A percentile compares a stretch with the other conserved stretches of the same genome.
Evolutionary conservation across 75 land plant species (phyloP).

Genomic region (Adiantum capillusveneris): DNA sequence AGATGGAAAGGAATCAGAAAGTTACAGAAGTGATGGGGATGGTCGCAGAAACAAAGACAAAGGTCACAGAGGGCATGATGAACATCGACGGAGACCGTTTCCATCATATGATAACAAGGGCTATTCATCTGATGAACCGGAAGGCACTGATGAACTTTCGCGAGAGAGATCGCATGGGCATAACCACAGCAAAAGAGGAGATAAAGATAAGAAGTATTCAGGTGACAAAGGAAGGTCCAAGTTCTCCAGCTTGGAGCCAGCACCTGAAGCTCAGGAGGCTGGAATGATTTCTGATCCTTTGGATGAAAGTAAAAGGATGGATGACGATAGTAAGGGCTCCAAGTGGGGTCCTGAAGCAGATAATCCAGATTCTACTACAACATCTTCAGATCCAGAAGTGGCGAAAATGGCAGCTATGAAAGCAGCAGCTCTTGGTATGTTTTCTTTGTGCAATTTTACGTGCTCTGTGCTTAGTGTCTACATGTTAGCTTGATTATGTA

Average conservation of each 20-base stretch:
- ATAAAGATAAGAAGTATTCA: background rate
- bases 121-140: too few relatives aligned
- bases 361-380: slow-evolving; percentile 11
- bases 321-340: slow-evolving; percentile 31
- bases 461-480: too few relatives aligned
- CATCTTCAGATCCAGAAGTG: slow-evolving; percentile 16
- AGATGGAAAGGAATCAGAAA: background rate
- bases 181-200: background rate
- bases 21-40: background rate
- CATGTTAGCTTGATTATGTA: too few relatives aligned
- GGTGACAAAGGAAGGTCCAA: background rate
- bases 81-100: too few relatives aligned
- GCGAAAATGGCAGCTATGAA: slow-evolving; percentile 90
- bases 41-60: background rate
- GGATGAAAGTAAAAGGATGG: slow-evolving; percentile 13
- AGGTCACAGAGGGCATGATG: background rate
- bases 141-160: too few relatives aligned
- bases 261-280: background rate
- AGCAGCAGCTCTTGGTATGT: slow-evolving; percentile 50
- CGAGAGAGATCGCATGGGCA: too few relatives aligned
- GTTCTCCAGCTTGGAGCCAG: background rate
- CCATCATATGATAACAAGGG: too few relatives aligned
- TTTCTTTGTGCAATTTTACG: background rate
- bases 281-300: background rate
- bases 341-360: slow-evolving; percentile 29